Evolutionary conservation across 1,139 yeast genomes (phyloP).

Genomic region (Arxiozyma telluris): DNA sequence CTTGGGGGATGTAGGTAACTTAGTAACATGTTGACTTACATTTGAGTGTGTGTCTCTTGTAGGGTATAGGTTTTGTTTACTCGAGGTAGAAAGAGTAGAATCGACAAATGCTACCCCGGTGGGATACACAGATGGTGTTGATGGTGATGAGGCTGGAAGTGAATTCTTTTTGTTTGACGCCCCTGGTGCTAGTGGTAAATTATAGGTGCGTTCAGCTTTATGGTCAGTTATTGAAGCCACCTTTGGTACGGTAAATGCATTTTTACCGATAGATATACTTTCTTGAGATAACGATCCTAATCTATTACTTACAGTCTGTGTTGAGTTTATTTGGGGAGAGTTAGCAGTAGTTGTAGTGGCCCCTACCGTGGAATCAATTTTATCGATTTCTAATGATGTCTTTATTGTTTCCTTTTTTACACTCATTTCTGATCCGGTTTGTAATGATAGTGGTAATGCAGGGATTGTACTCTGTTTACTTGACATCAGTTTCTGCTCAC

Average conservation of each 20-base stretch:
- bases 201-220: background rate
- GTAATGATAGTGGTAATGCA: background rate
- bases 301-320: background rate
- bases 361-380: background rate
- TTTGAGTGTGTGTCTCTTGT: background rate
- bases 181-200: background rate
- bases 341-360: background rate
- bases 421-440: background rate
- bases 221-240: background rate
- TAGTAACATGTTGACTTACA: background rate
- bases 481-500: too few species aligned
- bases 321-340: background rate
- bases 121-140: too few species aligned
- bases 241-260: background rate
- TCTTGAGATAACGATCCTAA: background rate
- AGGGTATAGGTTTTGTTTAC: background rate
- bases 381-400: too few species aligned
- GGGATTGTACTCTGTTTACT: background rate
- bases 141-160: background rate
- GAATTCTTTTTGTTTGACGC: background rate
- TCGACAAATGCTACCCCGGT: background rate
- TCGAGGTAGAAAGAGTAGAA: background rate
- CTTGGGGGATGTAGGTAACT: background rate
- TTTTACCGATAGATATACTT: too few species aligned
- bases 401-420: background rate